These are phyloP conservation scores for Spirogloea muscicola DNA, from an alignment of 139 green algal species.

Conservation along the genomic window DNA sequence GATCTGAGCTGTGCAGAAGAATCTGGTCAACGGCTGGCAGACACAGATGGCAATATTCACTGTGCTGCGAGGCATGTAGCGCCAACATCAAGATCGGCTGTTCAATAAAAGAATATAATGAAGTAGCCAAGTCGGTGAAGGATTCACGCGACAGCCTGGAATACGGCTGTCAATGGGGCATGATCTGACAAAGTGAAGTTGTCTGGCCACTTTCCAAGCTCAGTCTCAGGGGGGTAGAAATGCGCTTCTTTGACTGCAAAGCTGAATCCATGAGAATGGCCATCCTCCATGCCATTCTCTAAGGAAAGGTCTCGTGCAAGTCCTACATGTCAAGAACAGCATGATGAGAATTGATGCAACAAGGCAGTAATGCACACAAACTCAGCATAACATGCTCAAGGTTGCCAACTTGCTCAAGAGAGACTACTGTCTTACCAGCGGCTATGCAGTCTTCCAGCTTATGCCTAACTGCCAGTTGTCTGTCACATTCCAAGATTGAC, in stretches of 20 bases:
- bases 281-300: background rate
- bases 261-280: background rate
- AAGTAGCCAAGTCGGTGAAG: too few species aligned
- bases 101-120: too few species aligned
- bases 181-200: constrained; percentile 20
- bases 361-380: background rate
- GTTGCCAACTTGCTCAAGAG: background rate
- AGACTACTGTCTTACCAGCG: too few species aligned
- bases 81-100: too few species aligned
- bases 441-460: too few species aligned
- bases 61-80: too few species aligned
- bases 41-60: too few species aligned
- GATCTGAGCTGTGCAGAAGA: too few species aligned
- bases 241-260: background rate
- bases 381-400: background rate
- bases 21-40: too few species aligned
- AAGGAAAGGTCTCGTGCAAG: background rate
- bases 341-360: background rate
- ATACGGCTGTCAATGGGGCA: constrained; percentile 22
- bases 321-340: background rate
- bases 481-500: too few species aligned
- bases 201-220: constrained; percentile 15
- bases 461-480: too few species aligned
- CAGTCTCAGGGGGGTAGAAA: constrained; percentile 12
- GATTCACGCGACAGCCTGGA: too few species aligned